phyloP scores from a whole-genome alignment of 1,284 basidiomycete species.

The Prillingera fragicola region DNA sequence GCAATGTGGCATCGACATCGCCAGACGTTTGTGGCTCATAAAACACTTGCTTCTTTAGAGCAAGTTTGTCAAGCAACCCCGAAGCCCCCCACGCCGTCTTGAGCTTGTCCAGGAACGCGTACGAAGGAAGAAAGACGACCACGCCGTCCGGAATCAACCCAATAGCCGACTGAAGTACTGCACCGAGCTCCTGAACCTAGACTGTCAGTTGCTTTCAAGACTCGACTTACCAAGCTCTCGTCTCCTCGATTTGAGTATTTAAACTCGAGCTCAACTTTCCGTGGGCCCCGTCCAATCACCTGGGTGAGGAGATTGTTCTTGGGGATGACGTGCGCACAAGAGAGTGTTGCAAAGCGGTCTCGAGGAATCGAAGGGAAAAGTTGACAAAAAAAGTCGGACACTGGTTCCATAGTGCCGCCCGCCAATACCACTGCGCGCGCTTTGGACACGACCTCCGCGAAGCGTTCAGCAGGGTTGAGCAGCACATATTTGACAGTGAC shows the following conservation, averaged over 20 bases:
- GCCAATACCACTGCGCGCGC: constrained; percentile 81
- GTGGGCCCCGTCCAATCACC: constrained; percentile 71
- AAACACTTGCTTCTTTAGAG: constrained; percentile 76
- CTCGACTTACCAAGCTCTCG: constrained; percentile 55
- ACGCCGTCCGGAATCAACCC: constrained; percentile 78
- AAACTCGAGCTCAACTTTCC: constrained; percentile 71
- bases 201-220: constrained; percentile 1
- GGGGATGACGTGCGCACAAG: constrained; percentile 91
- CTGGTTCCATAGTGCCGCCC: constrained; percentile 96
- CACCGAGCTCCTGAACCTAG: constrained; percentile 77
- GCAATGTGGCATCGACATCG: constrained; percentile 71
- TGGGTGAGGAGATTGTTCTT: constrained; percentile 69
- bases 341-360: constrained; percentile 68
- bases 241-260: constrained; percentile 75
- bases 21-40: constrained; percentile 74
- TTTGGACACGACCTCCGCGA: constrained; percentile 70
- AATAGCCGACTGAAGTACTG: constrained; percentile 70
- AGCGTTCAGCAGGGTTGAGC: constrained; percentile 86
- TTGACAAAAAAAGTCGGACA: constrained; percentile 80
- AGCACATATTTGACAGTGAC: constrained; percentile 79
- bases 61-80: constrained; percentile 61
- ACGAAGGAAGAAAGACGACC: constrained; percentile 92
- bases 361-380: constrained; percentile 65
- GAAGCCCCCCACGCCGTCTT: constrained; percentile 62
- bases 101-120: constrained; percentile 69